A percentile compares a stretch with the other conserved stretches of the same genome.
phyloP scores from a whole-genome alignment of 2,329 filamentous ascomycete genomes.

The Eurotiales sp. region DNA sequence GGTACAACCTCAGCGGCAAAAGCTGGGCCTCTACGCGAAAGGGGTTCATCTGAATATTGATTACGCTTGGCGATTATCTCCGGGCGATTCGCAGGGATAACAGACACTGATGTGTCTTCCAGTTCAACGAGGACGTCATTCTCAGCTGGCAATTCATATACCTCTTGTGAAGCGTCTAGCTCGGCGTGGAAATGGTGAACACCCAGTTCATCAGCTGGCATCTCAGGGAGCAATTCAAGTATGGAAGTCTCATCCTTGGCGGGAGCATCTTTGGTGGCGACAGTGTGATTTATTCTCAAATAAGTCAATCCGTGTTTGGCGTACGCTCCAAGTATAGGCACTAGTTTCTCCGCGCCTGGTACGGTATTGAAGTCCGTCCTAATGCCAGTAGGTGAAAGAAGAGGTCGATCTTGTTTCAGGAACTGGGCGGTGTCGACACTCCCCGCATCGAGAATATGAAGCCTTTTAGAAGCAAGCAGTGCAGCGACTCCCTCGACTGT shows the following conservation, averaged over 20 bases:
- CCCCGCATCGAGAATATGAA: slow-evolving; percentile 56
- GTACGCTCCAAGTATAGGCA: slow-evolving; percentile 46
- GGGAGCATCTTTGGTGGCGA: slow-evolving; percentile 48
- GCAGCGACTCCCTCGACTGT: slow-evolving; percentile 55
- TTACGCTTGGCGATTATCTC: background rate
- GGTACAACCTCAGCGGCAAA: slow-evolving; percentile 46
- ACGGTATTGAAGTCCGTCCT: slow-evolving; percentile 17
- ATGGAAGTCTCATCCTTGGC: slow-evolving; percentile 26
- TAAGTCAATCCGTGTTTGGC: slow-evolving; percentile 50
- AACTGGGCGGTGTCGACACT: slow-evolving; percentile 39
- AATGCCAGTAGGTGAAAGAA: slow-evolving; percentile 10
- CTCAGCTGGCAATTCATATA: slow-evolving; percentile 34
- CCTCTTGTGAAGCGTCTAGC: slow-evolving; percentile 26
- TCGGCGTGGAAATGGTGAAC: slow-evolving; percentile 23
- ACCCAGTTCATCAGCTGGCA: slow-evolving; percentile 28
- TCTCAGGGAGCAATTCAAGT: slow-evolving; percentile 29
- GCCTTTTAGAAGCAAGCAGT: slow-evolving; percentile 48
- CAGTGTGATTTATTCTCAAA: slow-evolving; percentile 52
- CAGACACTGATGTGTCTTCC: slow-evolving; percentile 28
- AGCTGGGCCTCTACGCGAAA: slow-evolving; percentile 38
- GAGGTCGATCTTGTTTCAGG: slow-evolving; percentile 18
- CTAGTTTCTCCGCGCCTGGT: slow-evolving; percentile 53
- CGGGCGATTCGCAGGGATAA: slow-evolving; percentile 1
- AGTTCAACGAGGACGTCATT: slow-evolving; percentile 36
- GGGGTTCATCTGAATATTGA: slow-evolving; percentile 29